A percentile compares a stretch with the other conserved stretches of the same genome.
Conservation (phyloP, 2,329 filamentous ascomycete genomes). For the Diplocarpon rosae region DNA sequence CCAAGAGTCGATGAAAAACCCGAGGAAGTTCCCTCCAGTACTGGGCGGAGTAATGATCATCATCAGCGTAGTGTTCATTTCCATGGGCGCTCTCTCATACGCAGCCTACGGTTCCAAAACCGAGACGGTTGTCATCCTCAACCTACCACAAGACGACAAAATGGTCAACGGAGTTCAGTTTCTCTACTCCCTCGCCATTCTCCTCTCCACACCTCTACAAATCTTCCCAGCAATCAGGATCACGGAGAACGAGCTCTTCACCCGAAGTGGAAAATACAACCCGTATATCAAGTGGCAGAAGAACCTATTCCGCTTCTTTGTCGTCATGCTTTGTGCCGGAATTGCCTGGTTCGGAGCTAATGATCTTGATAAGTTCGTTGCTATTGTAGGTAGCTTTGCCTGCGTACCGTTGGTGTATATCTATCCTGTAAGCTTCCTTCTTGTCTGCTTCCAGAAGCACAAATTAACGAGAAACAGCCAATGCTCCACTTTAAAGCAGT, state of each 20-base stretch:
- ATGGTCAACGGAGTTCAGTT: constrained; percentile 95
- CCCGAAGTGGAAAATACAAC: constrained; percentile 91
- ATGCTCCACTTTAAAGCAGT: constrained; percentile 80
- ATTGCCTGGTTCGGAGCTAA: constrained; percentile 90
- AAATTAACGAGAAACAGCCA: constrained; percentile 43
- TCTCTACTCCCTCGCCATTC: constrained; percentile 93
- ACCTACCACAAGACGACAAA: constrained; percentile 90
- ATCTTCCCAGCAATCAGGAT: constrained; percentile 98
- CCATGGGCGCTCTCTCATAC: constrained; percentile 87
- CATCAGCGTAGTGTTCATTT: constrained; percentile 82
- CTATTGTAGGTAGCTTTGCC: constrained; percentile 91
- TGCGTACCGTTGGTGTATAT: constrained; percentile 96
- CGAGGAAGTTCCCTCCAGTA: constrained; percentile 80
- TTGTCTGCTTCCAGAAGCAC: no score
- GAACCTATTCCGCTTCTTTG: constrained; percentile 89
- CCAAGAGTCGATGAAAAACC: constrained; percentile 91
- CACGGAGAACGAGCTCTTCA: constrained; percentile 88
- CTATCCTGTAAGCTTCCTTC: constrained; percentile 66
- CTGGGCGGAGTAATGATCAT: constrained; percentile 88
- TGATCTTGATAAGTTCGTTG: constrained; percentile 94
- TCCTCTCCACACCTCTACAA: constrained; percentile 88
- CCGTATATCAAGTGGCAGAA: constrained; percentile 99
- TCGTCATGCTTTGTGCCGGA: constrained; percentile 74
- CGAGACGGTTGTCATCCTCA: constrained; percentile 91
- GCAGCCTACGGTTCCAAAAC: constrained; percentile 92